These are phyloP conservation scores for Candida pini DNA, from an alignment of 805 yeast species.

Conservation along the genomic window DNA sequence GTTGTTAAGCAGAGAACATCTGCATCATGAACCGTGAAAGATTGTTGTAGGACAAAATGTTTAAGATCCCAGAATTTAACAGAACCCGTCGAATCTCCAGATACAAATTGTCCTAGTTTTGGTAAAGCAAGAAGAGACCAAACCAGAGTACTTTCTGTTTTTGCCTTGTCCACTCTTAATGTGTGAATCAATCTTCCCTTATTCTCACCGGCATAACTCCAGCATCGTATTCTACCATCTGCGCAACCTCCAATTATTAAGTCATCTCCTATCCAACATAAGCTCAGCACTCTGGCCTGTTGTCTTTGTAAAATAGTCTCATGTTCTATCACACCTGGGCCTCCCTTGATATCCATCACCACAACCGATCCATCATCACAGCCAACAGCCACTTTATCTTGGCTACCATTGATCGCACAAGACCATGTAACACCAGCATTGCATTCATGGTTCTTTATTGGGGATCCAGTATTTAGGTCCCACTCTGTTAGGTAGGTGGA, in stretches of 20 bases:
- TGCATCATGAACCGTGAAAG: conserved; percentile 81
- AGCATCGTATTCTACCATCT: conserved; percentile 84
- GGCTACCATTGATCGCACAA: conserved; percentile 56
- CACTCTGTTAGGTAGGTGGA: conserved; percentile 89
- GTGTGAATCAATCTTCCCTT: conserved; percentile 73
- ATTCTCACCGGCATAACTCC: conserved; percentile 45
- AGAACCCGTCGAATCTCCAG: conserved; percentile 95
- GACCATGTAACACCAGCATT: conserved; percentile 96
- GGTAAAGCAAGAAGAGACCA: conserved; percentile 78
- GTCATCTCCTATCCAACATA: conserved; percentile 68
- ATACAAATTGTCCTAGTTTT: conserved; percentile 66
- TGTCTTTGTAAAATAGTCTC: conserved; percentile 74
- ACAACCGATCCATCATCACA: conserved; percentile 95
- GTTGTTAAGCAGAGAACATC: conserved; percentile 74
- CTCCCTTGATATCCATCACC: conserved; percentile 77
- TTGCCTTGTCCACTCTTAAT: conserved; percentile 87
- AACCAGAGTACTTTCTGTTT: conserved; percentile 79
- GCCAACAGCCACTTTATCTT: conserved; percentile 73
- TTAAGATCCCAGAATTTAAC: conserved; percentile 89
- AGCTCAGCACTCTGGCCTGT: conserved; percentile 70
- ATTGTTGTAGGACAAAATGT: conserved; percentile 70
- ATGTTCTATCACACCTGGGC: conserved; percentile 77
- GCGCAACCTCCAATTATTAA: conserved; percentile 89
- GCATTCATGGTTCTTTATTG: conserved; percentile 74
- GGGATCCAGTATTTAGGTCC: conserved; percentile 72